Evolutionary conservation across 345 rosid species (phyloP), one percentile per base, ranked within the genome.

Genomic region (Pistacia atlantica): DNA sequence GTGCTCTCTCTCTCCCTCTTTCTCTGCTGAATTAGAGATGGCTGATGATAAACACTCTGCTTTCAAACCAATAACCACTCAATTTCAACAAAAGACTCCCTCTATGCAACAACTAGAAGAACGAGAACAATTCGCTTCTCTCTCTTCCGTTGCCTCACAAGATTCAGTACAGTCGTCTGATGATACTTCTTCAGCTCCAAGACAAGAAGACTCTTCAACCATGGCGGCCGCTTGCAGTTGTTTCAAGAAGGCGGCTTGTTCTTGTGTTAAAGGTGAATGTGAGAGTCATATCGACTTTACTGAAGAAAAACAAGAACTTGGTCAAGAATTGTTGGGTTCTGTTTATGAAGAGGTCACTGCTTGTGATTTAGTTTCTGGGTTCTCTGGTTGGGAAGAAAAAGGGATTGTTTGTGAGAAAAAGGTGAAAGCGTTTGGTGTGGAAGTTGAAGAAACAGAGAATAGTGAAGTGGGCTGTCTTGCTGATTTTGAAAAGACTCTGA

Each of bases 281-380:
- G 54, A 18, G 11, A 12, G 10, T 48, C 1, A 1, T 14, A 4
- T 18, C 2, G 17, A 17, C 72, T 9, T 69, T 1, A 9, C 45
- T 52, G 72, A 20, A 14, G 75, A 22, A 49, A 78, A 76, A 11
- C 57, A 67, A 46, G 82, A 77, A 69, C n/a, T 69, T 73, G 72
- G 77, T 75, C 80, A n/a, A 66, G 84, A 67, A 72, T 22, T 52
- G 31, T 6, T 52, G 45, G 72, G 33, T 74, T 80, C 65, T 64
- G 61, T 17, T 22, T 22, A 37, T 31, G 77, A 25, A 75, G 74
- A 76, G 49, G 69, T 20, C 17, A 22, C 73, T 57, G 57, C 65
- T n/a, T 35, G 63, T 73, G 81, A 72, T 48, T 65, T 77, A 49
- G 83, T 33, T 65, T 83, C 89, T 46, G 57, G 20, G 5, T 12